Conservation (phyloP, 23 red algal genomes). For the Chondrus crispus region DNA sequence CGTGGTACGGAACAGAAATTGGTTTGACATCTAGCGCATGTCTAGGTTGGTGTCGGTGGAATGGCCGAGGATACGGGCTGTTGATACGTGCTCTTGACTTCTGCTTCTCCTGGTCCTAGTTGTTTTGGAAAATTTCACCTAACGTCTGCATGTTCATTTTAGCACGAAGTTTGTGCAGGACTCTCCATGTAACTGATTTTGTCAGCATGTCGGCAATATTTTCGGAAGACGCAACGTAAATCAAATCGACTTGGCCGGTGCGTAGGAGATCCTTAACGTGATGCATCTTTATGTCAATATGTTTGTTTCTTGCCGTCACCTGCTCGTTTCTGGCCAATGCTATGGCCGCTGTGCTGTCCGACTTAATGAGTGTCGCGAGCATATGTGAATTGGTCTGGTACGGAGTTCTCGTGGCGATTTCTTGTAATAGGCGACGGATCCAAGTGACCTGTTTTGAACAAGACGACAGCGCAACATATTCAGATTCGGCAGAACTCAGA, state of each 20-base stretch:
- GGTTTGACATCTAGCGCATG: too few species aligned
- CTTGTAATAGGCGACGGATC: neutral
- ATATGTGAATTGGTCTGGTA: neutral
- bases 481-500: neutral
- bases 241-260: neutral
- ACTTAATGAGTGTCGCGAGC: neutral
- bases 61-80: too few species aligned
- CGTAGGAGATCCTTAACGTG: neutral
- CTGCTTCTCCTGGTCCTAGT: too few species aligned
- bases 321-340: neutral
- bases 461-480: neutral
- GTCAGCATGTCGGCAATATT: neutral
- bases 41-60: too few species aligned
- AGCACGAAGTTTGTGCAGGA: neutral
- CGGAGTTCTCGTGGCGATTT: neutral
- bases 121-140: too few species aligned
- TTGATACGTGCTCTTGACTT: too few species aligned
- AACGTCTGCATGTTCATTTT: too few species aligned
- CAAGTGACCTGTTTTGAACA: neutral
- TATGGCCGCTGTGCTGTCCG: neutral
- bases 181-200: neutral
- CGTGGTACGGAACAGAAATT: too few species aligned
- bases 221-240: neutral
- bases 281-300: neutral
- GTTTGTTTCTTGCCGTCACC: neutral